Evolutionary conservation across 352 stramenopile species (phyloP), one percentile per base, ranked within the genome.

Genomic region (Elongisporangium prolatum): DNA sequence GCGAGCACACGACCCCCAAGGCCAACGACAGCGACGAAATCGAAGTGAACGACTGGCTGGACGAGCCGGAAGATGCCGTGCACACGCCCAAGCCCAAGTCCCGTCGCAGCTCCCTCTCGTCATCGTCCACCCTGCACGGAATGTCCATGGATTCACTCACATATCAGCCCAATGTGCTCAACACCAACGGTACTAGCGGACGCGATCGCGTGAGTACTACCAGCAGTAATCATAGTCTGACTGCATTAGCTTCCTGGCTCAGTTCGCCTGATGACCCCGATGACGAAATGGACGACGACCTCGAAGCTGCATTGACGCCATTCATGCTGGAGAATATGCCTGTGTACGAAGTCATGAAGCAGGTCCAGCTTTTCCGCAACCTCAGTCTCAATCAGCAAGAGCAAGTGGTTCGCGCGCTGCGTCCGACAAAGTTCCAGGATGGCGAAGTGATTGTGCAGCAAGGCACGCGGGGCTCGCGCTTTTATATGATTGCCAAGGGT

Each of bases 401-500:
- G 64, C 84, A 95, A n/a, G 84, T 95, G 8, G 70, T 95, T 52
- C 74, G 84, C 21, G 81, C 86, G 13, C 75, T 95, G 52, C 93
- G 93, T 59, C 86, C 86, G 1, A 82, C 81, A 54, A 91, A 91
- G 64, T 96, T 96, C 61, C 80, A 87, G 48, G 75, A 90, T 52
- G 80, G 81, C 6, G 84, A 96, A 34, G 62, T 90, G 14, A 95
- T 96, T 44, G 86, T 96, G 16, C 84, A 89, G 49, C 88, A 96
- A 54, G 88, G 88, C 18, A 91, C 81, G 21, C 75, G 84, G 20
- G 87, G 88, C 21, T 90, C 86, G 20, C 72, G 85, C 5, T 96
- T 96, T 60, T 96, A 95, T 58, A 94, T 96, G 85, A 96, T 96
- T 58, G 83, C 86, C 55, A 93, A 90, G 59, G 88, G 88, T 50